Evolutionary conservation across 2,329 filamentous ascomycete genomes (phyloP), one percentile per base, ranked within the genome.

Genomic region (Parasarocladium wereldwijsianum): DNA sequence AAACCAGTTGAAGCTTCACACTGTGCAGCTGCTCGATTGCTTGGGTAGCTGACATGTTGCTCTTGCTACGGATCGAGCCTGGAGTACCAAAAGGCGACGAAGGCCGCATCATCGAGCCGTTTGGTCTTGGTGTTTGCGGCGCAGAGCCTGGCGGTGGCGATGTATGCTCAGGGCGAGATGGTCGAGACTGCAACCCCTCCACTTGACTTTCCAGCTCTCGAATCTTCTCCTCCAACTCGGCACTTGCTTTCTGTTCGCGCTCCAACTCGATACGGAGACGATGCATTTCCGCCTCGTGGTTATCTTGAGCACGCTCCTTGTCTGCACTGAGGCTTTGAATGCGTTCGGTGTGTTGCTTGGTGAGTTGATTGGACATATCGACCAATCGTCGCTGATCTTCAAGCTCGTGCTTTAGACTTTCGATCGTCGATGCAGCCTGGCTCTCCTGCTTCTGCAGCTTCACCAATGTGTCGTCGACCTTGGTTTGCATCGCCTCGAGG

Each of bases 371-470:
- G 40, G 83, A 82, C 46, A 92, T 67, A 37, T 93, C 78, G 3
- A 85, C 81, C 13, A 98, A 66, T 25, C 90, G 73, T 34, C 72
- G 75, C 16, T 80, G 74, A 37, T 78, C 78, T 39, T 92, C 84
- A 6, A 93, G 64, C 49, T 96, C 86, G 33, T 86, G 76, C 42
- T 78, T 75, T 61, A 90, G 92, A 36, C 78, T 77, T 48, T 94
- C 80, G 36, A 93, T 76, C n/a, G 76, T 75, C 32, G 81, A 72
- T 2, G 82, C 77, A 16, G 80, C 78, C 13, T 82, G 71, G 46
- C 93, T 85, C 45, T 90, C 78, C 19, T 94, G 67, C 47, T 85
- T 77, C 45, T 94, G 84, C 17, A 93, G 73, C 45, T 77, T 84
- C 24, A 70, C 62, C 25, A 93, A 68, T 5, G 79, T 74, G 34